phyloP scores from a whole-genome alignment of 225 moss, liverwort and hornwort species.

The Polytrichum commune region DNA sequence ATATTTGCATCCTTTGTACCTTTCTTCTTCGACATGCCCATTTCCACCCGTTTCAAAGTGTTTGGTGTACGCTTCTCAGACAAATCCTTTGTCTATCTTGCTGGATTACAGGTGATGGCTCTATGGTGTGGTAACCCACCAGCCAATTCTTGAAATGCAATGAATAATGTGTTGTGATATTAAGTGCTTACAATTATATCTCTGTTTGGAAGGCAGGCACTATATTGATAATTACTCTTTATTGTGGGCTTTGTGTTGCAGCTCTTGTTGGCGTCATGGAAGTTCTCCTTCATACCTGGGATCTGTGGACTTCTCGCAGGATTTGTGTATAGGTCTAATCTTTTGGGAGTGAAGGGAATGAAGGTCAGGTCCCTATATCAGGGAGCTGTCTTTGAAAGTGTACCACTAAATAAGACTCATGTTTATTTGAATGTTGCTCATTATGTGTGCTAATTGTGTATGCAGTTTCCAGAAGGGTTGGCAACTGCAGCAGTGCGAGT shows the following conservation, averaged over 20 bases:
- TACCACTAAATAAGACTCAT: no score
- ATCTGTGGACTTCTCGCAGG: slow-evolving; percentile 88
- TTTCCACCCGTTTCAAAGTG: slow-evolving; percentile 79
- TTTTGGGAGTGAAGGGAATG: slow-evolving; percentile 70
- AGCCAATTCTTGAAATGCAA: no score
- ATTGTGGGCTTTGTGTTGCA: slow-evolving; percentile 20
- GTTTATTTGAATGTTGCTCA: no score
- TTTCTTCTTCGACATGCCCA: slow-evolving; percentile 94
- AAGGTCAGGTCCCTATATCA: slow-evolving; percentile 44
- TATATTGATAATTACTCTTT: no score
- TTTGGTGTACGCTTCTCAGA: slow-evolving; percentile 87
- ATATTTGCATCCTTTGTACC: slow-evolving; percentile 95
- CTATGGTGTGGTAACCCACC: neutral
- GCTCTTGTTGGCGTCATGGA: slow-evolving; percentile 93
- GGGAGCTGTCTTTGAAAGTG: neutral
- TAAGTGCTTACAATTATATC: no score
- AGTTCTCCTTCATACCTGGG: slow-evolving; percentile 81
- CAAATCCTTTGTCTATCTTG: slow-evolving; percentile 94
- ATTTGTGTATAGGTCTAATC: slow-evolving; percentile 79
- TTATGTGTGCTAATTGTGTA: neutral
- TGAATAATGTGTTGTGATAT: no score
- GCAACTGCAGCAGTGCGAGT: slow-evolving; percentile 62
- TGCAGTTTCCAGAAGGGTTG: slow-evolving; percentile 77
- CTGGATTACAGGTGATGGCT: slow-evolving; percentile 70
- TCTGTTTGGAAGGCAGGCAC: no score